Evolutionary conservation across 129 eudicot species (phyloP).

Genomic region (Flaveria brownii): DNA sequence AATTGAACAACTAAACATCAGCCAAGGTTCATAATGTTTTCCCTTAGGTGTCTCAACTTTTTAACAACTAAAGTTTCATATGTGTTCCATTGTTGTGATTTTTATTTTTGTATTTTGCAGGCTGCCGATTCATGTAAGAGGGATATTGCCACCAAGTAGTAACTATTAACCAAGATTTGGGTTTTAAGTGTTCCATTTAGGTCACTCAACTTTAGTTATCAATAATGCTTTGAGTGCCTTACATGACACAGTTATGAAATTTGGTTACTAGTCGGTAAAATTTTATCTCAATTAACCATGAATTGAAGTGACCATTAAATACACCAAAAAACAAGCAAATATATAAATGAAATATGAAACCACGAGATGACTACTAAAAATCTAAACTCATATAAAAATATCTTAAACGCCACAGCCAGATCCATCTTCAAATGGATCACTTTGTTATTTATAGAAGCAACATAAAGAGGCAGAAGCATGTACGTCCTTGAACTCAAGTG

Average conservation of each 20-base stretch:
- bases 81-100: background rate
- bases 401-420: too few relatives aligned
- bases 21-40: background rate
- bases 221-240: background rate
- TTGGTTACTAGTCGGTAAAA: background rate
- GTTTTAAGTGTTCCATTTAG: background rate
- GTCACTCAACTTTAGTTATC: background rate
- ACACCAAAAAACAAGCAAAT: too few relatives aligned
- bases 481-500: too few relatives aligned
- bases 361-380: too few relatives aligned
- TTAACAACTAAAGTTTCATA: background rate
- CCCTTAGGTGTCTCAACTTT: background rate
- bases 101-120: background rate
- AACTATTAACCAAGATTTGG: background rate
- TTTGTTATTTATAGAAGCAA: too few relatives aligned
- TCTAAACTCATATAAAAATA: too few relatives aligned
- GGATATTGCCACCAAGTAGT: background rate
- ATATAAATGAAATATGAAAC: too few relatives aligned
- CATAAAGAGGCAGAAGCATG: too few relatives aligned
- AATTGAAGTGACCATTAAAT: too few relatives aligned
- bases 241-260: background rate
- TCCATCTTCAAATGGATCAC: too few relatives aligned
- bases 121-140: background rate
- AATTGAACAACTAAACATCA: background rate
- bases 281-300: background rate